Conservation (phyloP, 768 basidiomycete species). For the Leccinum pellstonianum region DNA sequence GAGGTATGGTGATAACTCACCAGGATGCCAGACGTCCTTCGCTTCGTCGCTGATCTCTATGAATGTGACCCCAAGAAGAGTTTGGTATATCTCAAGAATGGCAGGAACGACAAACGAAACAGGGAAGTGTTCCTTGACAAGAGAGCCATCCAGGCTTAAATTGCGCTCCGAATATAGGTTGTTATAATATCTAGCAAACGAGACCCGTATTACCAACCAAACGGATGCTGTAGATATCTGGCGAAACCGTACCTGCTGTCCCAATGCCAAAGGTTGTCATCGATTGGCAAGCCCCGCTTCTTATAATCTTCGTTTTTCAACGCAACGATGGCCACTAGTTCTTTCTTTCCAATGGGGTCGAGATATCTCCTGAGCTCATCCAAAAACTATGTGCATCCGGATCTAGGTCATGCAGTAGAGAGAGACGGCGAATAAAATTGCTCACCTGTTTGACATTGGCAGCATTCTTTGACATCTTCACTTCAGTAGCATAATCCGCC, state of each 20-base stretch:
- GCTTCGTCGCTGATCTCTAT: slow-evolving; percentile 51
- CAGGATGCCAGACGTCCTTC: slow-evolving; percentile 76
- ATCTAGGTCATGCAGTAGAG: not conserved
- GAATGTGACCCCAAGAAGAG: slow-evolving; percentile 74
- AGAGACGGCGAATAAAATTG: not conserved
- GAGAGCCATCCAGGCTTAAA: slow-evolving; percentile 69
- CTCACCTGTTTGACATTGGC: slow-evolving; percentile 54
- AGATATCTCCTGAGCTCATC: slow-evolving; percentile 70
- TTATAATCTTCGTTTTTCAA: slow-evolving; percentile 74
- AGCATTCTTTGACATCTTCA: slow-evolving; percentile 77
- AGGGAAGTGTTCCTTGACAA: slow-evolving; percentile 89
- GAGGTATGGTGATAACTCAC: slow-evolving; percentile 33
- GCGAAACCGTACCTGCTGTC: slow-evolving; percentile 63
- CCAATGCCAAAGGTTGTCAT: slow-evolving; percentile 75
- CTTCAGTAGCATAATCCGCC: slow-evolving; percentile 81
- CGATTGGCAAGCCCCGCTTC: slow-evolving; percentile 55
- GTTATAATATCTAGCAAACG: slow-evolving; percentile 31
- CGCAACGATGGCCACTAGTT: slow-evolving; percentile 60
- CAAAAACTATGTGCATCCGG: slow-evolving; percentile 53
- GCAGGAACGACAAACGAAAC: slow-evolving; percentile 79
- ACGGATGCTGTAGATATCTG: not conserved
- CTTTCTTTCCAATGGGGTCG: slow-evolving; percentile 66
- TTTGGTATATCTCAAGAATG: slow-evolving; percentile 82
- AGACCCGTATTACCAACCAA: not conserved
- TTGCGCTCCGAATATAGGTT: slow-evolving; percentile 56